Base-by-base conservation (phyloP, 371 early-diverging fungal genomes). In the Phascolomyces articulosus region DNA sequence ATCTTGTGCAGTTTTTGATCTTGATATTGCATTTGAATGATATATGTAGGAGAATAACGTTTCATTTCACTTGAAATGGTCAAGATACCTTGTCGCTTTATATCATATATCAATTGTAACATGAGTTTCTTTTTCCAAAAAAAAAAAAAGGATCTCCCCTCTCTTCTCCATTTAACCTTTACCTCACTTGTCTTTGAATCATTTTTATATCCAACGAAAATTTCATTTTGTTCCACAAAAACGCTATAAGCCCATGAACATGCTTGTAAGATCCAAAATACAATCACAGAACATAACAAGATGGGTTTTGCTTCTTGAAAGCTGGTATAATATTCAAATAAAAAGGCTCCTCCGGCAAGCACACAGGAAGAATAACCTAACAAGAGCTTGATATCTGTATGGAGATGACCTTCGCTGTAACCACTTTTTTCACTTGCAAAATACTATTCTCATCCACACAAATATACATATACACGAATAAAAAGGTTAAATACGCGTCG, bases 321-420 rank as follows among this genome's bases (percentile, higher is more conserved):
- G 23, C 74, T 67, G 0, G 69, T 66, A 54, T 77, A 75, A 60
- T 75, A 77, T 49, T 79, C 82, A 56, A 79, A 72, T 1, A 68
- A 66, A 44, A 77, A 73, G 1, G 75, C 72, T 4, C 65, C 74
- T 7, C 60, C 78, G 15, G 82, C 82, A 63, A 82, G 65, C 2
- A 74, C 20, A 53, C 75, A 73, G 2, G 82, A 79, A 28, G 71
- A 51, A 54, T 77, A 82, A 29, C 82, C 82, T 18, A 79, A 47
- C 7, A 75, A 20, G 4, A 82, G 68, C 60, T 77, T 79, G 62
- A 82, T 57, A 51, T 82, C 75, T 8, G 75, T 74, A 48, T 82
- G 82, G 1, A 51, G 38, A 51, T 79, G 75, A 8, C 68, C 68
- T 62, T 82, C 71, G 3, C 11, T 53, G 34, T 68, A 81, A 0